Evolutionary conservation across 1,284 basidiomycete species (phyloP).

Genomic region (Tilletia caries): DNA sequence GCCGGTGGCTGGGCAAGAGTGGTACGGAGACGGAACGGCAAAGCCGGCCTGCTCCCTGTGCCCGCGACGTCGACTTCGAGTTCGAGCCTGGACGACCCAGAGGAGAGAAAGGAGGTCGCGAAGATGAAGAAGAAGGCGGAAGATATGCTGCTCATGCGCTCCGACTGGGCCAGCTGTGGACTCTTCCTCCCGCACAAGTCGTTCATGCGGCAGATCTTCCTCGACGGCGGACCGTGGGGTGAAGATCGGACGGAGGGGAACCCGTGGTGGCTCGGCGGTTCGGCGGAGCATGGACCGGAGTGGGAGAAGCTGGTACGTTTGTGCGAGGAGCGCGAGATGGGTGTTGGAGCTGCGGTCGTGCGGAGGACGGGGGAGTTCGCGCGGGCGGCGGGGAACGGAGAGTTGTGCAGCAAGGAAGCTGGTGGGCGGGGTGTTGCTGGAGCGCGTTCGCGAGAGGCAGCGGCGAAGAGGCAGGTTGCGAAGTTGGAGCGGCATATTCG

Average conservation of each 20-base stretch:
- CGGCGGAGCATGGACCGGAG: not conserved
- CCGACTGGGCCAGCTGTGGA: constrained; percentile 56
- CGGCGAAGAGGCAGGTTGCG: not conserved
- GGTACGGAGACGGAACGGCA: not conserved
- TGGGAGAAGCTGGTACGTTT: not conserved
- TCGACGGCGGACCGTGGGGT: constrained; percentile 62
- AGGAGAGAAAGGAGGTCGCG: constrained; percentile 21
- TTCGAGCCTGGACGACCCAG: no score
- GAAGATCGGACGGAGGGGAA: constrained; percentile 77
- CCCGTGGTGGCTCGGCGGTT: constrained; percentile 71
- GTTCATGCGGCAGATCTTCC: not conserved
- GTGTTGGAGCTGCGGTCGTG: not conserved
- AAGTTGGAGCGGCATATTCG: not conserved
- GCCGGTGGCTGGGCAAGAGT: not conserved
- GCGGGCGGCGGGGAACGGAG: no score
- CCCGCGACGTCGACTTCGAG: constrained; percentile 23
- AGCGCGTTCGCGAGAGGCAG: no score
- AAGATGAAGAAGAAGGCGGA: not conserved
- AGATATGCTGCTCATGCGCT: constrained; percentile 54
- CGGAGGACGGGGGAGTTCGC: not conserved
- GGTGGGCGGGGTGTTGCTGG: constrained; percentile 1
- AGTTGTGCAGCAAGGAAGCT: not conserved
- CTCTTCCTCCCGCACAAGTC: not conserved
- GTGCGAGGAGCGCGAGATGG: not conserved
- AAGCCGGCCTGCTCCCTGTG: constrained; percentile 32